A percentile compares a stretch with the other conserved stretches of the same genome.
Evolutionary conservation across 169 alveolate genomes (phyloP).

Genomic region (Cryptosporidium felis): DNA sequence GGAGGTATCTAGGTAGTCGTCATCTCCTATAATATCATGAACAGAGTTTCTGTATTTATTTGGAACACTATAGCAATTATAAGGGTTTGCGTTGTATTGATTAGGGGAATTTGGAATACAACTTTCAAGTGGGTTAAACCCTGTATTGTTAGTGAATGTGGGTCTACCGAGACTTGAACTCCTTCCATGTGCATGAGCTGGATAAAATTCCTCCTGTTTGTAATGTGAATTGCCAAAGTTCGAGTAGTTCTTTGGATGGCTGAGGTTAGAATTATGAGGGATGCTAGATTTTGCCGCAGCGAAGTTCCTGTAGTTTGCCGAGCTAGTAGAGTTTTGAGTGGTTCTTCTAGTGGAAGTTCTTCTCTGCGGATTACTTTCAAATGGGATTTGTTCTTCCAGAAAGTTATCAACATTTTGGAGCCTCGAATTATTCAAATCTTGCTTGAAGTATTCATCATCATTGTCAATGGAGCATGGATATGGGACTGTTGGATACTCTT

Average conservation of each 20-base stretch:
- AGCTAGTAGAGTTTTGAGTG: conserved; percentile 3
- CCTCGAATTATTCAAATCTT: background rate
- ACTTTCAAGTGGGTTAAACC: conserved; percentile 26
- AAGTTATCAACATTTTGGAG: background rate
- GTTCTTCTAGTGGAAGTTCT: conserved; percentile 12
- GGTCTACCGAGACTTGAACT: conserved; percentile 40
- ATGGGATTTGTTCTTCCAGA: background rate
- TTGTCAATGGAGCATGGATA: conserved; percentile 31
- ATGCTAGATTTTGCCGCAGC: background rate
- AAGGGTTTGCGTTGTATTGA: background rate
- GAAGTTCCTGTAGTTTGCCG: background rate
- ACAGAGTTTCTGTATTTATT: conserved; percentile 22
- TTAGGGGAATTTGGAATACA: conserved; percentile 6
- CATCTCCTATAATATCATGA: conserved; percentile 33
- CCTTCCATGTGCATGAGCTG: background rate
- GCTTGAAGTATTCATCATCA: conserved; percentile 20
- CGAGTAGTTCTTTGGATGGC: background rate
- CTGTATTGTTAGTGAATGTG: conserved; percentile 1
- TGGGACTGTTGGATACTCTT: conserved; percentile 43
- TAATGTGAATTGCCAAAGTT: conserved; percentile 14
- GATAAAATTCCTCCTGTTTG: conserved; percentile 7
- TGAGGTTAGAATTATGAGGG: conserved; percentile 30
- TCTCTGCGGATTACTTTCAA: background rate
- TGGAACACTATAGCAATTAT: conserved; percentile 45
- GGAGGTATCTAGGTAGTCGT: conserved; percentile 1